Evolutionary conservation across 177 flowering plant species (phyloP).

Genomic region (Vitis hybrid): DNA sequence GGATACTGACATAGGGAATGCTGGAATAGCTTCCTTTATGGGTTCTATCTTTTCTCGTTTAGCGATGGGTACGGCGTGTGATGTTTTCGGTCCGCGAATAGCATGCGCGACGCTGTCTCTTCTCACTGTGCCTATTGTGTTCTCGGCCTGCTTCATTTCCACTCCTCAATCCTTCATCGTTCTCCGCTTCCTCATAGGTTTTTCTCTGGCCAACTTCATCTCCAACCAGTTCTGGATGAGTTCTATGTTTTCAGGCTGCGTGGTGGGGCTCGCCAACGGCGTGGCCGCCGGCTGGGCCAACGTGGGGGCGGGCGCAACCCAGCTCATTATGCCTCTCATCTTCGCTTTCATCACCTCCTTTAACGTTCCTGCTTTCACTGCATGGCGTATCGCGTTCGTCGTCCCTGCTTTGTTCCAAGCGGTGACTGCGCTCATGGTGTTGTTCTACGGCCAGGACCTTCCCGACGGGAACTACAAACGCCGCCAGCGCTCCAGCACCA

Average conservation of each 20-base stretch:
- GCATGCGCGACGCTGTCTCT: slow-evolving; percentile 57
- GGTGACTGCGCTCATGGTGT: slow-evolving; percentile 40
- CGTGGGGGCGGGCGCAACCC: slow-evolving; percentile 56
- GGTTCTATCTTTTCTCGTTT: slow-evolving; percentile 69
- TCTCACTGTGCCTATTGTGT: slow-evolving; percentile 46
- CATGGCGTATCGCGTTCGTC: slow-evolving; percentile 55
- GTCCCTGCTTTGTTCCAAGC: slow-evolving; percentile 51
- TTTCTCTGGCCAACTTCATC: slow-evolving; percentile 60
- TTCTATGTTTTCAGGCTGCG: slow-evolving; percentile 52
- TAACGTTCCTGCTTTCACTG: slow-evolving; percentile 23
- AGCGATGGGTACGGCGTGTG: slow-evolving; percentile 62
- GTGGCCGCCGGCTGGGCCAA: slow-evolving; percentile 71
- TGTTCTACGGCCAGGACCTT: slow-evolving; percentile 52
- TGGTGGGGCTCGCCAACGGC: slow-evolving; percentile 62
- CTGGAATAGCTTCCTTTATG: slow-evolving; percentile 58
- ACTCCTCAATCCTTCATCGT: slow-evolving; percentile 38
- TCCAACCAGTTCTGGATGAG: slow-evolving; percentile 73
- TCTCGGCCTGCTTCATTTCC: slow-evolving; percentile 32
- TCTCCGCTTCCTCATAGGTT: slow-evolving; percentile 54
- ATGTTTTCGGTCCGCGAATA: slow-evolving; percentile 61
- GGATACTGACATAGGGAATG: slow-evolving; percentile 40
- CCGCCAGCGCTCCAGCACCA: background rate
- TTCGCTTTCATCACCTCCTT: slow-evolving; percentile 26
- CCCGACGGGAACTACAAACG: slow-evolving; percentile 39
- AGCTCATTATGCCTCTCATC: slow-evolving; percentile 53